Conservation (phyloP, 345 rosid species). For the Syzygium oleosum region DNA sequence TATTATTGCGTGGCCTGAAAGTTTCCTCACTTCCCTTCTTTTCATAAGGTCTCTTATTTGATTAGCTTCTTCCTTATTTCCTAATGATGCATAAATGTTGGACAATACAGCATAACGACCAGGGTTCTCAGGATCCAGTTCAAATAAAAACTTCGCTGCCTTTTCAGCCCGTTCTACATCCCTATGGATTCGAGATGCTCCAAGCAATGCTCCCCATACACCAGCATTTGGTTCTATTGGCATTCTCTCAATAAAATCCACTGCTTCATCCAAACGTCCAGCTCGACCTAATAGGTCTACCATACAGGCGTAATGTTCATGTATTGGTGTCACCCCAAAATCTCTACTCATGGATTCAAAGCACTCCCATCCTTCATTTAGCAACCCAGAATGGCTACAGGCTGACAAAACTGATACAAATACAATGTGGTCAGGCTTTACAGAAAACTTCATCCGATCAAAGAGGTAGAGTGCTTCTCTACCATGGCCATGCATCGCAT, state of each 20-base stretch:
- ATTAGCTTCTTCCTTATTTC: conserved; percentile 14
- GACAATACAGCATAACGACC: conserved; percentile 27
- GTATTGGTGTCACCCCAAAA: conserved; percentile 23
- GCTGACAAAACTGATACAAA: conserved; percentile 27
- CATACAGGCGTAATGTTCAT: conserved; percentile 43
- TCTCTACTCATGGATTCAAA: conserved; percentile 35
- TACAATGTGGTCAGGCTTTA: conserved; percentile 28
- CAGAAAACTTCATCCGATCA: conserved; percentile 27
- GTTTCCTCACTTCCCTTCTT: conserved; percentile 15
- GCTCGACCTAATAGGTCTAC: conserved; percentile 48
- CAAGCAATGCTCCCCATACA: conserved; percentile 41
- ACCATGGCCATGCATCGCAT: conserved; percentile 38
- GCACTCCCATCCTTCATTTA: conserved; percentile 37
- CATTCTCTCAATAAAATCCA: conserved; percentile 30
- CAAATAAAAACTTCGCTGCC: conserved; percentile 18
- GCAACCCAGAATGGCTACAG: conserved; percentile 46
- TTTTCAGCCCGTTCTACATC: conserved; percentile 17
- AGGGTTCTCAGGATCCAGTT: conserved; percentile 19
- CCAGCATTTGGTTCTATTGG: conserved; percentile 31
- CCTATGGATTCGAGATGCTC: conserved; percentile 38
- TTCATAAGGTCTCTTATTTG: conserved; percentile 24
- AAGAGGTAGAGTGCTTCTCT: conserved; percentile 27
- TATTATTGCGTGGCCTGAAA: conserved; percentile 20
- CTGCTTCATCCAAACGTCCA: conserved; percentile 31
- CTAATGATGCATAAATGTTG: conserved; percentile 25